Evolutionary conservation across 306 rosid genomes (phyloP).

Genomic region (Ammopiptanthus mongolicus): DNA sequence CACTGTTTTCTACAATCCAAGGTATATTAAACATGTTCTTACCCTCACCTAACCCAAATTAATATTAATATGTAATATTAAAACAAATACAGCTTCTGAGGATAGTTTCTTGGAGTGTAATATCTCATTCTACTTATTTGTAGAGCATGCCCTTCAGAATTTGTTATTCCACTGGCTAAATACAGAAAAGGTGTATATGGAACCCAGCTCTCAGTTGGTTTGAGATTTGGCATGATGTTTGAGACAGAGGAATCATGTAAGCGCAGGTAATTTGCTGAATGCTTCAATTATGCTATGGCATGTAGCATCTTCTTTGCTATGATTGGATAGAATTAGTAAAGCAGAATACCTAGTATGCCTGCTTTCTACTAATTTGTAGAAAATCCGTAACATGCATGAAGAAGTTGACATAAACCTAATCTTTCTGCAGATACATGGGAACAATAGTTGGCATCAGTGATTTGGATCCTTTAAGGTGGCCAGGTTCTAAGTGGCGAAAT

Average conservation of each 20-base stretch:
- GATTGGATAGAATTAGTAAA: not conserved
- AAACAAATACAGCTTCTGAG: not conserved
- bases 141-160: conserved; percentile 97
- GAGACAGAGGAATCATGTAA: conserved; percentile 97
- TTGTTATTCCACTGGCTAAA: conserved; percentile 78
- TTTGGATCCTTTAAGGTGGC: conserved; percentile 94
- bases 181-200: conserved; percentile 79
- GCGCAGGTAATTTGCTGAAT: conserved; percentile 63
- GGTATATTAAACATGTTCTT: conserved; percentile 33
- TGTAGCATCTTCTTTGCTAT: not conserved
- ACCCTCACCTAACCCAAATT: not conserved
- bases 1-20: conserved; percentile 93
- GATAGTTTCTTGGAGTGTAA: conserved; percentile 2
- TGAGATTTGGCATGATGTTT: conserved; percentile 99
- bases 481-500: conserved; percentile 96
- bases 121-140: not conserved
- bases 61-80: not conserved
- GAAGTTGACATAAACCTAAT: conserved; percentile 7
- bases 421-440: conserved; percentile 80
- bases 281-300: not conserved
- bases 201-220: conserved; percentile 80
- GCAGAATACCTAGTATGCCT: not conserved
- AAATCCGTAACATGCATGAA: not conserved
- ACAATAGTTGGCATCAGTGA: conserved; percentile 76
- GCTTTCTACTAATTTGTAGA: not conserved